Evolutionary conservation across 208 protist genomes (phyloP).

Genomic region (Vickermania ingenoplastis): DNA sequence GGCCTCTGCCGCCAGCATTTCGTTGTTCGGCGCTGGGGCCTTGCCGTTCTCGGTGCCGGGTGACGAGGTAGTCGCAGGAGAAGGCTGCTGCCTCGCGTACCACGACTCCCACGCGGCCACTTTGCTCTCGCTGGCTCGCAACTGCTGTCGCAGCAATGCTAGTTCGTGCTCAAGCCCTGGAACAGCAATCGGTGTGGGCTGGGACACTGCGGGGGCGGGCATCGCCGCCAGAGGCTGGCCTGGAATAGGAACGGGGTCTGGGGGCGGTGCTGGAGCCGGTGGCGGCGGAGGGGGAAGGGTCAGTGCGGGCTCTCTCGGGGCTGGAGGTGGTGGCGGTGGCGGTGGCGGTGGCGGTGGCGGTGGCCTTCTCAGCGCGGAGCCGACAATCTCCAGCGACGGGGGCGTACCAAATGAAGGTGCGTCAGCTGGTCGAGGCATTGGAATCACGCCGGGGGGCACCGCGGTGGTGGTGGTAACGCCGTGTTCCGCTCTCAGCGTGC

Average conservation of each 20-base stretch:
- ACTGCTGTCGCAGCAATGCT: conserved; percentile 12
- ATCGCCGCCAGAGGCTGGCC: background rate
- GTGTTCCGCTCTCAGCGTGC: background rate
- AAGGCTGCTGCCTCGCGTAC: conserved; percentile 13
- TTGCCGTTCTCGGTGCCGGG: background rate
- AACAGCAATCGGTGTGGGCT: background rate
- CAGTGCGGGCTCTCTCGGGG: background rate
- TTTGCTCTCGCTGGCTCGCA: conserved; percentile 26
- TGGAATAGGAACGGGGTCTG: background rate
- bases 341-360: no score
- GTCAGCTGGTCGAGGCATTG: background rate
- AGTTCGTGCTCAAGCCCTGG: background rate
- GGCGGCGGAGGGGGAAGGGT: background rate
- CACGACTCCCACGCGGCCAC: conserved; percentile 55
- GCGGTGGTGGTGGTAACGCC: background rate
- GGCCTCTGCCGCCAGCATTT: background rate
- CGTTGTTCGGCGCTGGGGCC: background rate
- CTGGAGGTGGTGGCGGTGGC: background rate
- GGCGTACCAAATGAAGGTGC: no score
- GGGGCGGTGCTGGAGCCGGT: background rate
- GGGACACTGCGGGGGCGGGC: background rate
- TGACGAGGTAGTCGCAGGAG: background rate
- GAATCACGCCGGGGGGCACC: background rate
- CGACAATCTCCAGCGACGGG: background rate
- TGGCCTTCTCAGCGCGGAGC: no score